These are phyloP conservation scores for Panicum miliaceum DNA, from an alignment of 176 grass and related monocot genomes.

Conservation along the genomic window DNA sequence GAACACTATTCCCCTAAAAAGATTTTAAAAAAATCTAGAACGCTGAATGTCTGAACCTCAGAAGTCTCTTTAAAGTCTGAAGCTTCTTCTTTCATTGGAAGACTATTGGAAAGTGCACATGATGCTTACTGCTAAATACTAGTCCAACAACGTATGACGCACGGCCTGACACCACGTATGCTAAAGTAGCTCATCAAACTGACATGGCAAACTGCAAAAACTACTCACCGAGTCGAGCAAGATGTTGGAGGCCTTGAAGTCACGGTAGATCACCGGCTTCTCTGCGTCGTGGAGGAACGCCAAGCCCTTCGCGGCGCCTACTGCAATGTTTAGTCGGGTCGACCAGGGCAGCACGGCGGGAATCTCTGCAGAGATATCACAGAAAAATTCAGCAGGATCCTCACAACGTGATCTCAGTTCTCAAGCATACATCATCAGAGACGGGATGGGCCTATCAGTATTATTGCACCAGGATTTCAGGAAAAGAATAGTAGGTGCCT, in stretches of 20 bases:
- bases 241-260: slow-evolving; percentile 92
- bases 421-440: background rate
- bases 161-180: background rate
- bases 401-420: background rate
- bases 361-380: slow-evolving; percentile 44
- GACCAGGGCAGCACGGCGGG: slow-evolving; percentile 63
- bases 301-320: slow-evolving; percentile 80
- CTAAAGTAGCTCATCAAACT: background rate
- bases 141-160: no score
- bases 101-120: background rate
- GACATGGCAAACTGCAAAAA: background rate
- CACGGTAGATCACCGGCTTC: slow-evolving; percentile 92
- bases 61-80: background rate
- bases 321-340: slow-evolving; percentile 73
- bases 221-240: slow-evolving; percentile 72
- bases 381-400: slow-evolving; percentile 1
- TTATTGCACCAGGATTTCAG: slow-evolving; percentile 11
- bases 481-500: background rate
- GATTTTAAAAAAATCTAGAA: no score
- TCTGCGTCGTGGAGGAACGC: slow-evolving; percentile 82
- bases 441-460: background rate
- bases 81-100: background rate
- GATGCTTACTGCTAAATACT: background rate
- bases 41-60: background rate
- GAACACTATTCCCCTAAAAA: background rate